These are phyloP conservation scores for Gnetum montanum DNA, from an alignment of 75 land plant genomes.

Conservation along the genomic window DNA sequence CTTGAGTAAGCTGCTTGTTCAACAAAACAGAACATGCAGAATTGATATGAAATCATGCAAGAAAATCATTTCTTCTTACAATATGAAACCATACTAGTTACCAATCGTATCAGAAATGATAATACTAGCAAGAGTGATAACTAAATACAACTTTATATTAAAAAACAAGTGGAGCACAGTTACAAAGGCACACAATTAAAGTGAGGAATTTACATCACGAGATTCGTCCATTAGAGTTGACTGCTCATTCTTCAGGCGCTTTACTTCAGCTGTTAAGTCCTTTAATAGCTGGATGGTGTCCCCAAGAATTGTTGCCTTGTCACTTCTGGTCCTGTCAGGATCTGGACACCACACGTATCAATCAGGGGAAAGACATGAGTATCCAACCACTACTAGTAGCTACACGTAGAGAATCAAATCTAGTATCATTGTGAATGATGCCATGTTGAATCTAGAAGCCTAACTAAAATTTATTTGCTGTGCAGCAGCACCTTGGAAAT, in stretches of 20 bases:
- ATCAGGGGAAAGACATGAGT: neutral
- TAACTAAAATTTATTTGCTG: too few species aligned
- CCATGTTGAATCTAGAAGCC: too few species aligned
- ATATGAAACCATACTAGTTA: too few species aligned
- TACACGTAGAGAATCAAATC: neutral
- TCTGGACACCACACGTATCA: conserved; percentile 30
- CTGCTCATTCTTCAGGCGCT: conserved; percentile 72
- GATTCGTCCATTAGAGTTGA: conserved; percentile 75
- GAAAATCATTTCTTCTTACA: too few species aligned
- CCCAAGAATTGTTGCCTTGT: conserved; percentile 85
- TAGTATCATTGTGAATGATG: too few species aligned
- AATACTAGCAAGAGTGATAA: too few species aligned
- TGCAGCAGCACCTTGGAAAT: too few species aligned
- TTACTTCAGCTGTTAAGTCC: conserved; percentile 83
- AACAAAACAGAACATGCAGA: neutral
- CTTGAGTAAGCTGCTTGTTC: conserved; percentile 72
- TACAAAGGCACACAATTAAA: neutral
- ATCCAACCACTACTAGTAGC: neutral
- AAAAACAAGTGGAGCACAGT: neutral
- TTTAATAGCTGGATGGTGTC: conserved; percentile 88
- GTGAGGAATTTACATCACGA: conserved; percentile 50
- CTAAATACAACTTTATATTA: neutral
- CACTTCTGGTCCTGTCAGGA: conserved; percentile 94
- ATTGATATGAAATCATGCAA: neutral
- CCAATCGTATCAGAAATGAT: too few species aligned